Evolutionary conservation across 805 yeast genomes (phyloP), one percentile per base, ranked within the genome.

Genomic region (Peterozyma xylosa): DNA sequence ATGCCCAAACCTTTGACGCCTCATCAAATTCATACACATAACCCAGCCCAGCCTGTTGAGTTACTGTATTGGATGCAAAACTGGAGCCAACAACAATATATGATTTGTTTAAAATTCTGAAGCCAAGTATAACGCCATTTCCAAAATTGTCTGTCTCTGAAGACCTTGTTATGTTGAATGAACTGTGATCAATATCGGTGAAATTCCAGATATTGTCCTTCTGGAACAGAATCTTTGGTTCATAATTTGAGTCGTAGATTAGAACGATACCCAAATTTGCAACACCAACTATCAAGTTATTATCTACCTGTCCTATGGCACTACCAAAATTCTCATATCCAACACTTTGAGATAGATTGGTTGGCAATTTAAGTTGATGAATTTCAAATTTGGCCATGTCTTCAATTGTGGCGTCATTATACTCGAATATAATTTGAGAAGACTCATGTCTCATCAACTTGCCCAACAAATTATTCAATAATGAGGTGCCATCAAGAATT

Each of bases 251-350:
- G 7, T 57, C 53, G 48, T 62, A 70, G 0, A 66, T 66, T 11
- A 60, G 51, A 0, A 76, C 71, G 1, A 56, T 47, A 2, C 67
- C 71, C 1, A 57, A 40, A 0, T 75, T 70, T 6, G 61, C 64
- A 0, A 67, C 50, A 0, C 74, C 70, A 4, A 74, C 55, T 3
- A 70, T 59, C 0, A 66, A 33, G 14, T 46, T 47, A 3, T 53
- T 35, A 0, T 49, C 48, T 4, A 64, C 57, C 2, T 55, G 41
- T 0, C 68, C 55, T 13, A 71, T 33, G 1, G 59, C 42, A 1
- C 63, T 39, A 0, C 76, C 80, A 51, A 72, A 68, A 42, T 64
- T 70, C 38, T 68, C 75, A 52, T 63, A 75, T 7, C 59, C 58
- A 30, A 49, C 43, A 4, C 35, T n/a, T 27, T 50, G 53, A 1